Evolutionary conservation across 2,329 filamentous ascomycete species (phyloP), one percentile per base, ranked within the genome.

Genomic region (Pseudogymnoascus sp.): DNA sequence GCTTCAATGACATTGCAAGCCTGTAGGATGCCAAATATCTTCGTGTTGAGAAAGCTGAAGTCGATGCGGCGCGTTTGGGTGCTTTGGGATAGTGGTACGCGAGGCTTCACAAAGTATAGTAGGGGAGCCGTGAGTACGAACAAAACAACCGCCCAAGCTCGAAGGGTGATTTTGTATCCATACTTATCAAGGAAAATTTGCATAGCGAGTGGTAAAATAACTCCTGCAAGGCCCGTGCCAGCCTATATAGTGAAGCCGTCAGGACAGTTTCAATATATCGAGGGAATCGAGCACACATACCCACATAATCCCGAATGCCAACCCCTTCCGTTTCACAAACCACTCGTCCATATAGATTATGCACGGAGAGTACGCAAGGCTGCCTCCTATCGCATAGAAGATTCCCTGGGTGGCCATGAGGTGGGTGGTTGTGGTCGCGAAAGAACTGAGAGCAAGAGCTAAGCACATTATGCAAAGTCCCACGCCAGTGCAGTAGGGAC

Each of bases 291-390:
- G 33, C 8, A 60, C 22, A 60, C 59, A 38, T 10, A 79, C 81
- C 80, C 82, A 86, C 79, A 88, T 84, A 60, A 86, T 79, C n/a
- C 86, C 86, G 68, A 84, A 85, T 1, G 84, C 84, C 35, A 87
- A 73, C 0, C 84, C 84, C 60, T 84, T 84, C 46, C 79, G 78
- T 43, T 75, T 76, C 22, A 83, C 77, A 70, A 87, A 88, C 83
- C 84, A 88, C 70, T 87, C 82, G 65, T 87, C 82, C 66, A 87
- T 75, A 72, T 84, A 86, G 35, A 82, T 67, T 31, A 86, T 79
- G 67, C 81, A 82, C 0, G 84, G 83, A 26, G 78, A 80, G 70
- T 84, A 86, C 6, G 80, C 75, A 50, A 85, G 75, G 14, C 78
- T 75, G 16, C 84, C 83, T 19, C 84, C 84, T 10, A 87, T 68